Evolutionary conservation across 495 filamentous ascomycete genomes (phyloP).

Genomic region (Aspergillus egyptiacus): DNA sequence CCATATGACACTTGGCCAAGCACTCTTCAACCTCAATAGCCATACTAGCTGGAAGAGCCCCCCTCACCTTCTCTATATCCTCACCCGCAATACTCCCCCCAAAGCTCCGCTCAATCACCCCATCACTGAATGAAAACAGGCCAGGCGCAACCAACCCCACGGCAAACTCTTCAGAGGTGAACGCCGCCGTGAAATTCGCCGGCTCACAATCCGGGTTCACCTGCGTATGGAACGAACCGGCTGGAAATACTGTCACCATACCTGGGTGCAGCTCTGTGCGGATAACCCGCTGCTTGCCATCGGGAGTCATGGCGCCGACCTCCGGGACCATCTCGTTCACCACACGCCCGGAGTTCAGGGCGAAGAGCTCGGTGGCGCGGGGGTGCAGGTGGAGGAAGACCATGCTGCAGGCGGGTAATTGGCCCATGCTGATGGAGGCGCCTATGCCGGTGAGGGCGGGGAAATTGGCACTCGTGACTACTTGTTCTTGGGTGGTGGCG

Average conservation of each 20-base stretch:
- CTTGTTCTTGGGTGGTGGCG: constrained; percentile 10
- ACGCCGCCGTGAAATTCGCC: constrained; percentile 25
- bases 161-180: constrained; percentile 22
- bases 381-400: constrained; percentile 38
- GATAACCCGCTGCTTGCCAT: constrained; percentile 25
- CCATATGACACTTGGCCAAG: constrained; percentile 21
- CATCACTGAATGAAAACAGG: constrained; percentile 19
- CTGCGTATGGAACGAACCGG: constrained; percentile 44
- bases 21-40: constrained; percentile 25
- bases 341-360: background rate
- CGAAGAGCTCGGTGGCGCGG: background rate
- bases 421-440: constrained; percentile 22
- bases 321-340: constrained; percentile 36
- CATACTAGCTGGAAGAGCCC: constrained; percentile 15
- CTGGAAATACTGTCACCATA: constrained; percentile 45
- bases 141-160: constrained; percentile 18
- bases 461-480: constrained; percentile 23
- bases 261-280: constrained; percentile 29
- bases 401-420: constrained; percentile 41
- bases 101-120: constrained; percentile 18
- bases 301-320: constrained; percentile 18
- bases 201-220: constrained; percentile 40
- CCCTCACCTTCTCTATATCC: constrained; percentile 23
- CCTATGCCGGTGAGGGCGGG: constrained; percentile 17
- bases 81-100: constrained; percentile 22